A percentile compares a stretch with the other conserved stretches of the same genome.
These are phyloP conservation scores for Suillus discolor DNA, from an alignment of 768 basidiomycete species.

Conservation along the genomic window DNA sequence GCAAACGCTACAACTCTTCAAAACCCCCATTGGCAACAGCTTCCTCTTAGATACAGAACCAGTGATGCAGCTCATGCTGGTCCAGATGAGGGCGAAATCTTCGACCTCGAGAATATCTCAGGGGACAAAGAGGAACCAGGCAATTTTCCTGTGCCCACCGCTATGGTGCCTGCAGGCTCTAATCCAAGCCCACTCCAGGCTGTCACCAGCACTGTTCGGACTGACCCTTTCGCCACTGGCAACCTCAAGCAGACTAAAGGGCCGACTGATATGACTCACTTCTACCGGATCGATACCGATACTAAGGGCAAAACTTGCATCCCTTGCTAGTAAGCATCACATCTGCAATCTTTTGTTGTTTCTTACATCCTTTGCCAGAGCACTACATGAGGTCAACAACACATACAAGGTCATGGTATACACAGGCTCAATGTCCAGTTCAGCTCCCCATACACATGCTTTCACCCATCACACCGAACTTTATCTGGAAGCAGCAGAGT, in stretches of 20 bases:
- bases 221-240: background rate
- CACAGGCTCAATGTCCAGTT: background rate
- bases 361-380: background rate
- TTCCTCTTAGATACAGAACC: background rate
- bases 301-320: background rate
- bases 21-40: background rate
- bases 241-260: background rate
- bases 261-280: background rate
- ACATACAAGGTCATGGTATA: background rate
- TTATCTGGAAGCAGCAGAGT: background rate
- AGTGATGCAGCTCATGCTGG: background rate
- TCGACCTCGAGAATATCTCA: background rate
- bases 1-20: background rate
- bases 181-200: background rate
- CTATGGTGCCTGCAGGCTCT: background rate
- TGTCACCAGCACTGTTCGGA: background rate
- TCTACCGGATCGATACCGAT: background rate
- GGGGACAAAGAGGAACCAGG: background rate
- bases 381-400: background rate
- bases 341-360: background rate
- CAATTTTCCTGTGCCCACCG: too few relatives aligned
- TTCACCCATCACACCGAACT: background rate
- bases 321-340: background rate
- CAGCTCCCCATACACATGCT: background rate
- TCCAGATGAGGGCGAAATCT: background rate